Evolutionary conservation across 371 early-diverging fungal genomes (phyloP).

Genomic region (Entomophthora muscae): DNA sequence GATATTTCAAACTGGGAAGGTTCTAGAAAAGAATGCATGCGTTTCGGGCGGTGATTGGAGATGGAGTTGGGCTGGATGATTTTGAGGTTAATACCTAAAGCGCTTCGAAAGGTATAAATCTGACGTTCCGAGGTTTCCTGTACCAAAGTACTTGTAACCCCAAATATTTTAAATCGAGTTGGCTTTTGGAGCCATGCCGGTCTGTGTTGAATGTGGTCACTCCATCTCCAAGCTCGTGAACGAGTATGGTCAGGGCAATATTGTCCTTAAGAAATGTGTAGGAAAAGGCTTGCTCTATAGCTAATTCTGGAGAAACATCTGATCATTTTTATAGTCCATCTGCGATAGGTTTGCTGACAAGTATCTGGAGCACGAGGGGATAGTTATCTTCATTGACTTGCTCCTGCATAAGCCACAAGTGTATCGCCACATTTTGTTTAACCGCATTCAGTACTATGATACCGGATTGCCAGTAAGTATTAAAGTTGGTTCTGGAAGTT

Average conservation of each 20-base stretch:
- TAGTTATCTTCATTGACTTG: conserved; percentile 87
- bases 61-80: too few species aligned
- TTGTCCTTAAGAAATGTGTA: conserved; percentile 74
- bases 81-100: too few species aligned
- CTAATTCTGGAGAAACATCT: background rate
- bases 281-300: conserved; percentile 8
- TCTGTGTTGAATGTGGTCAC: conserved; percentile 74
- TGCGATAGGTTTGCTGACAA: conserved; percentile 83
- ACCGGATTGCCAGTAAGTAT: conserved; percentile 28
- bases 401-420: conserved; percentile 78
- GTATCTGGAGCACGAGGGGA: conserved; percentile 81
- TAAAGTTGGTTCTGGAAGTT: too few species aligned
- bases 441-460: conserved; percentile 37
- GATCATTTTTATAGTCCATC: background rate
- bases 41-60: too few species aligned
- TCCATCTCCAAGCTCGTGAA: conserved; percentile 61
- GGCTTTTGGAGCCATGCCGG: too few species aligned
- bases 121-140: too few species aligned
- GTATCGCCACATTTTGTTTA: conserved; percentile 78
- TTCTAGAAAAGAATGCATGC: too few species aligned
- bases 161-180: too few species aligned
- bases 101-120: too few species aligned
- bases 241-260: conserved; percentile 77
- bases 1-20: too few species aligned
- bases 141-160: too few species aligned